Evolutionary conservation across 1,139 yeast species (phyloP).

Genomic region (Magnusiomyces clavatus): DNA sequence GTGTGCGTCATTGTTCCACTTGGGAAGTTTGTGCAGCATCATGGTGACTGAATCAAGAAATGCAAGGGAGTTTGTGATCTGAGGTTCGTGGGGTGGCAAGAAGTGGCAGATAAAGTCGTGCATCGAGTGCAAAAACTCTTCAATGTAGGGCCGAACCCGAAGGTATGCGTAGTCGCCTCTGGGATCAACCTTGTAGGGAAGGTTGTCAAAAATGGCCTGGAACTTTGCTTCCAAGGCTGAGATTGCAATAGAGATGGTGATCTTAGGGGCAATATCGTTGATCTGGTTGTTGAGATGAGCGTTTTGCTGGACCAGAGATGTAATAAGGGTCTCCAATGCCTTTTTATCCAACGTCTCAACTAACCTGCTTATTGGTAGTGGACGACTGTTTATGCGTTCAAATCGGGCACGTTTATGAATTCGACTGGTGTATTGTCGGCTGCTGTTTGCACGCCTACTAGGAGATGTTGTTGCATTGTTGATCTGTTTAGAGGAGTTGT

Average conservation of each 20-base stretch:
- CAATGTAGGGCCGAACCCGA: slow-evolving; percentile 64
- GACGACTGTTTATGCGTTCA: slow-evolving; percentile 25
- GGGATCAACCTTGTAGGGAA: slow-evolving; percentile 71
- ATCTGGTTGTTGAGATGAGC: slow-evolving; percentile 57
- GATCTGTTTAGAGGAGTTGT: too few species aligned
- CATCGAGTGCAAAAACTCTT: slow-evolving; percentile 69
- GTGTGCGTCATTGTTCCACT: slow-evolving; percentile 61
- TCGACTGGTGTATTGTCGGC: too few species aligned
- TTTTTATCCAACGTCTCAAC: slow-evolving; percentile 59
- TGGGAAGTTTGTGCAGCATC: slow-evolving; percentile 61
- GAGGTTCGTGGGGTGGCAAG: slow-evolving; percentile 68
- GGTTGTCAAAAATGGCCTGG: slow-evolving; percentile 39
- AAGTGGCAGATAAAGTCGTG: slow-evolving; percentile 74
- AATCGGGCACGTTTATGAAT: slow-evolving; percentile 9
- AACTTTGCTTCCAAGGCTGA: slow-evolving; percentile 43
- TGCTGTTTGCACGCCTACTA: too few species aligned
- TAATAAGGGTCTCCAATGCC: slow-evolving; percentile 47
- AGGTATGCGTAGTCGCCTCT: slow-evolving; percentile 81
- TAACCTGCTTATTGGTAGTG: slow-evolving; percentile 51
- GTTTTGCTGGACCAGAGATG: slow-evolving; percentile 46
- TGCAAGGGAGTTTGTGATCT: slow-evolving; percentile 48
- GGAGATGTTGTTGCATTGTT: too few species aligned
- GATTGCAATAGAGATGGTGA: slow-evolving; percentile 48
- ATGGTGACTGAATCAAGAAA: slow-evolving; percentile 63
- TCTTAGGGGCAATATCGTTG: slow-evolving; percentile 47